Base-by-base conservation (phyloP, 768 basidiomycete species). In the Mycena sanguinolenta region DNA sequence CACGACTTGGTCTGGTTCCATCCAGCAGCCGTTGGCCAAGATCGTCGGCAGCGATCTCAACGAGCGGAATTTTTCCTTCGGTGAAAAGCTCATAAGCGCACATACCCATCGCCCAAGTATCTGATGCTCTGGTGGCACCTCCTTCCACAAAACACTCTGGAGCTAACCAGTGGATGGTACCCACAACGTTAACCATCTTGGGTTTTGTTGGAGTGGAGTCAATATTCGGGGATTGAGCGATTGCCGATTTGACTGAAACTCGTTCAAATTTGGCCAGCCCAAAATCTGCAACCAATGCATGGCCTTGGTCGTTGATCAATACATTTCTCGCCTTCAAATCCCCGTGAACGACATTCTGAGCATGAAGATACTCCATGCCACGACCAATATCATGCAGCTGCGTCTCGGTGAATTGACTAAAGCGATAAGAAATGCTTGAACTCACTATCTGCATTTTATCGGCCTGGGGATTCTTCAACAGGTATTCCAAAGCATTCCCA, bases 191-290 rank as follows among this genome's bases (percentile, higher is more conserved):
- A 5, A 60, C 28, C 28, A 30, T 60, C 13, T 49, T 60, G 1
- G 42, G 42, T 30, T 60, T 60, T 12, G 58, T 60, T n/a, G 58
- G 58, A 14, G 58, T 60, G n/a, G 58, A 60, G 42, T 60, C 42
- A 38, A 30, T 23, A 27, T 42, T 28, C 16, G 58, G 38, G 23
- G 39, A 44, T 30, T 28, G 42, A 32, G 44, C 27, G 10, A 28
- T 39, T 17, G 42, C 58, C 28, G 44, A 46, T 46, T 60, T 60
- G 27, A 60, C 44, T 8, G 58, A 28, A 4, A 60, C 58, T 60
- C 58, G 58, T 19, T 60, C 58, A n/a, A 60, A 60, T n/a, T 60
- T 60, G 7, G 58, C 58, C 19, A 60, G 28, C 17, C 58, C 58
- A n/a, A 60, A 60, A 23, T 60, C 58, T 8, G 58, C 58, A 46